phyloP scores from a whole-genome alignment of 1,139 yeast species.

The Waltiozyma sp. region DNA sequence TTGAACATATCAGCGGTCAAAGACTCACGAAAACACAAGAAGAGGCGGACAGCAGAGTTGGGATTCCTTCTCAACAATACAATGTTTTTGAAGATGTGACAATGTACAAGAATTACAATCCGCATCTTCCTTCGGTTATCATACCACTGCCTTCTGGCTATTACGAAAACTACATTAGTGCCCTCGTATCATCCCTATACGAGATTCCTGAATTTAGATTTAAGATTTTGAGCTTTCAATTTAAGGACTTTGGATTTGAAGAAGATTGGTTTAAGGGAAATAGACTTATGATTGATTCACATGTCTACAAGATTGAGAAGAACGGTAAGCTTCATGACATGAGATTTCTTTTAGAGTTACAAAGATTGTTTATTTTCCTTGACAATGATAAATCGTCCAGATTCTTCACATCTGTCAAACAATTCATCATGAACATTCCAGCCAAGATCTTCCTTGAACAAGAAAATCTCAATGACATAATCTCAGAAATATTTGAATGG shows the following conservation, averaged over 20 bases:
- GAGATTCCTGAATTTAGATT: conserved; percentile 29
- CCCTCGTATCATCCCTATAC: conserved; percentile 32
- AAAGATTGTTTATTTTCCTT: conserved; percentile 33
- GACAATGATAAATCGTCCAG: conserved; percentile 28
- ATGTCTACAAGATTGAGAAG: conserved; percentile 2
- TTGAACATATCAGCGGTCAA: background rate
- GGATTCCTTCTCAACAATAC: conserved; percentile 1
- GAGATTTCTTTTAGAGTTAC: conserved; percentile 27
- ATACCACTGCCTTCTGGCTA: conserved; percentile 24
- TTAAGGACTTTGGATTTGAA: conserved; percentile 27
- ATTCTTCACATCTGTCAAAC: conserved; percentile 28
- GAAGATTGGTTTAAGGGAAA: conserved; percentile 35
- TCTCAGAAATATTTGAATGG: conserved; percentile 17
- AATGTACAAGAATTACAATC: conserved; percentile 9
- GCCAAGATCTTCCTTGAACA: conserved; percentile 10
- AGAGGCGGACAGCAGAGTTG: background rate
- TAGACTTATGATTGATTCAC: conserved; percentile 10
- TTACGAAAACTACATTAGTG: conserved; percentile 26
- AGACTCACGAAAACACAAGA: background rate
- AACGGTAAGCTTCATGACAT: conserved; percentile 10
- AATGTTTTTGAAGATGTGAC: conserved; percentile 22
- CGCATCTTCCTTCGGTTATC: conserved; percentile 23
- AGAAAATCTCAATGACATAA: conserved; percentile 14
- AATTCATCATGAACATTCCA: conserved; percentile 23
- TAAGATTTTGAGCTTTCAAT: conserved; percentile 24